Base-by-base conservation (phyloP, 2,329 filamentous ascomycete species). In the Aspergillus sp. region DNA sequence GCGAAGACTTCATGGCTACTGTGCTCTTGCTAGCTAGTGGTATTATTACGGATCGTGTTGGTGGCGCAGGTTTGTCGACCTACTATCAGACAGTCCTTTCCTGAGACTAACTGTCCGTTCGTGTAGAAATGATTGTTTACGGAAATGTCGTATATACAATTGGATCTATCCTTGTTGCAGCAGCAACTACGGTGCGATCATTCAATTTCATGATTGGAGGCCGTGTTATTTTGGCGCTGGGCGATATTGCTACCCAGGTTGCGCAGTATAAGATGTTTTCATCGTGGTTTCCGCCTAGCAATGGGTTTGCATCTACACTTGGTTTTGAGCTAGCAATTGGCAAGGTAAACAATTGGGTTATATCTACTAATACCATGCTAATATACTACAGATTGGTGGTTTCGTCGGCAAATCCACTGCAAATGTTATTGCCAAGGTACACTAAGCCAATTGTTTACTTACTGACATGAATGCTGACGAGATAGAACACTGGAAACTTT, bases 221-320 rank as follows among this genome's bases (percentile, higher is more conserved):
- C 1, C 72, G 79, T 37, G 73, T 87, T 1, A 70, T 87, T 12
- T 77, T 82, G 27, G 79, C 84, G 0, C 70, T 87, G 0, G 85
- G 85, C n/a, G 85, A 87, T 59, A 84, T 86, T 19, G 82, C 85
- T 0, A 87, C 85, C 0, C 84, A 87, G 62, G 78, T 86, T 30
- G 85, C 85, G 0, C 84, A 87, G 66, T 87, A 87, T 68, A 86
- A 86, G 59, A 81, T 87, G 60, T 87, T 87, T 63, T 85, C 83
- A 0, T 85, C 83, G 0, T 87, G 85, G 85, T 87, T 87, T 60
- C 77, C 84, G 0, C 85, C 85, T 0, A 83, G 78, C 7, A 80
- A 83, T 56, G 85, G 85, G 1, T 87, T 87, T 64, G 85, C 84
- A 0, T 84, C 83, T 0, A 87, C 84, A 0, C 75, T 87, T 0